A percentile compares a stretch with the other conserved stretches of the same genome.
Conservation (phyloP, 495 filamentous ascomycete genomes). For the Massariosphaeria phaeospora region DNA sequence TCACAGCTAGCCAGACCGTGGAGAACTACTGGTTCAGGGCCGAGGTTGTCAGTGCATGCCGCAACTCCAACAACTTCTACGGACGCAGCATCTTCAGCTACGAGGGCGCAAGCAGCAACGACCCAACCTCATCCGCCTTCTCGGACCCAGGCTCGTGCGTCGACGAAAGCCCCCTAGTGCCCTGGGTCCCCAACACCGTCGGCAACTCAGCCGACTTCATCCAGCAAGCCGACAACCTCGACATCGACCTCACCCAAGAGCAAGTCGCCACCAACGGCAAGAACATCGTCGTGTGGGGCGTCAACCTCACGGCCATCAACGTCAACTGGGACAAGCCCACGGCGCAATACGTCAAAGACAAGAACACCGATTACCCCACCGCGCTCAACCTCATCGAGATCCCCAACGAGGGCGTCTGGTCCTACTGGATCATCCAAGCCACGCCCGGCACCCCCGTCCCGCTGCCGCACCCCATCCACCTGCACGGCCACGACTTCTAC, state of each 20-base stretch:
- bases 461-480: conserved; percentile 39
- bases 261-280: conserved; percentile 36
- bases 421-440: conserved; percentile 43
- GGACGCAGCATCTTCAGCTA: conserved; percentile 30
- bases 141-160: conserved; percentile 19
- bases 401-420: conserved; percentile 36
- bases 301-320: conserved; percentile 40
- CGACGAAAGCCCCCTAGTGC: conserved; percentile 25
- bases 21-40: conserved; percentile 43
- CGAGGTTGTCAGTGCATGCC: conserved; percentile 28
- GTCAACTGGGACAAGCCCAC: conserved; percentile 41
- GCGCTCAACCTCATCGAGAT: conserved; percentile 38
- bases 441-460: conserved; percentile 28
- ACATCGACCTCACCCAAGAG: conserved; percentile 28
- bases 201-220: conserved; percentile 22
- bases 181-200: conserved; percentile 35
- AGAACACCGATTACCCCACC: conserved; percentile 36
- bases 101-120: neutral
- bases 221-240: conserved; percentile 30
- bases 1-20: conserved; percentile 38
- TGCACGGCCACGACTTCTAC: conserved; percentile 42
- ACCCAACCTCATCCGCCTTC: conserved; percentile 13
- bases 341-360: conserved; percentile 35
- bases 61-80: conserved; percentile 25
- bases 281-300: conserved; percentile 39